Evolutionary conservation across 1,139 yeast species (phyloP).

Genomic region (Pichia sp.): DNA sequence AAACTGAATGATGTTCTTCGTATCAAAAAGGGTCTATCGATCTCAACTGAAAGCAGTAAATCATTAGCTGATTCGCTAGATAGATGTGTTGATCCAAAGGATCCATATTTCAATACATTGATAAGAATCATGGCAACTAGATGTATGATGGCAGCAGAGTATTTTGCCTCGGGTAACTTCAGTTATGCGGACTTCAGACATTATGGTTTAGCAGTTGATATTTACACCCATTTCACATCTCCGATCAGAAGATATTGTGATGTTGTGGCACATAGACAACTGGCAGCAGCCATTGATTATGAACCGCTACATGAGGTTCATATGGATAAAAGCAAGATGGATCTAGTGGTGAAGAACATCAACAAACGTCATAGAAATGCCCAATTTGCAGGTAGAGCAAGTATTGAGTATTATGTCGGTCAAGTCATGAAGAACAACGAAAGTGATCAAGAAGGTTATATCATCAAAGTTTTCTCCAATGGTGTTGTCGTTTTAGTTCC

Average conservation of each 20-base stretch:
- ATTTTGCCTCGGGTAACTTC: slow-evolving; percentile 88
- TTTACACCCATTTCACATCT: slow-evolving; percentile 96
- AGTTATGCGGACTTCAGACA: slow-evolving; percentile 93
- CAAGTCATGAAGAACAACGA: slow-evolving; percentile 84
- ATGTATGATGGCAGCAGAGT: slow-evolving; percentile 99
- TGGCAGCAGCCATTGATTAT: slow-evolving; percentile 95
- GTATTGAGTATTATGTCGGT: slow-evolving; percentile 95
- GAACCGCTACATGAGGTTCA: slow-evolving; percentile 77
- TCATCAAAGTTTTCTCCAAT: slow-evolving; percentile 85
- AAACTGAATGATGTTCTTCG: slow-evolving; percentile 80
- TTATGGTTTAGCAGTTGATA: slow-evolving; percentile 95
- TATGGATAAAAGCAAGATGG: slow-evolving; percentile 88
- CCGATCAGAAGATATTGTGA: slow-evolving; percentile 99
- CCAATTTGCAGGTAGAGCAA: slow-evolving; percentile 97
- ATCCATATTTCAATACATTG: slow-evolving; percentile 88
- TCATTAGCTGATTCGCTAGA: slow-evolving; percentile 93
- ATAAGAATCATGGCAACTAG: slow-evolving; percentile 96
- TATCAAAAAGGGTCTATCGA: slow-evolving; percentile 69
- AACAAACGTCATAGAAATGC: slow-evolving; percentile 96
- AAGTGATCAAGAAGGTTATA: slow-evolving; percentile 76
- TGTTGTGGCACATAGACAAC: slow-evolving; percentile 92
- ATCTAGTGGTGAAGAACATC: slow-evolving; percentile 77
- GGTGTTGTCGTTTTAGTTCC: slow-evolving; percentile 96
- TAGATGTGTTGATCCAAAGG: slow-evolving; percentile 70
- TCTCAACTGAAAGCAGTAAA: slow-evolving; percentile 79